Percentiles rank a stretch among this genome's conserved stretches.
These are phyloP conservation scores for Cucumis hystrix DNA, from an alignment of 306 rosid genomes.

Conservation along the genomic window DNA sequence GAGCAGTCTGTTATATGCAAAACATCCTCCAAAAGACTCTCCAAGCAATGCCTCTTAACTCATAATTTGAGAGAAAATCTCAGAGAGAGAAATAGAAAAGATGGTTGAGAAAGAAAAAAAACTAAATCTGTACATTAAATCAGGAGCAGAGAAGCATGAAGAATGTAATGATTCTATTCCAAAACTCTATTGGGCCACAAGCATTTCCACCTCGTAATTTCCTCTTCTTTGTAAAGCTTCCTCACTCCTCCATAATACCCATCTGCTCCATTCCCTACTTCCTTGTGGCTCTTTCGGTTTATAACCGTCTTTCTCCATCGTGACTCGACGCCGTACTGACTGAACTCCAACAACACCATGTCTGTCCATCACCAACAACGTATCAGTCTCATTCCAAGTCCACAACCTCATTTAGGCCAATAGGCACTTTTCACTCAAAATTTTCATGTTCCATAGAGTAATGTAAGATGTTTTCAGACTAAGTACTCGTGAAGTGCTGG, in stretches of 20 bases:
- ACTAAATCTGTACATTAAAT: neutral
- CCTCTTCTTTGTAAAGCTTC: conserved; percentile 49
- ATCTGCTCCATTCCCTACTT: conserved; percentile 70
- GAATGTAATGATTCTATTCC: conserved; percentile 14
- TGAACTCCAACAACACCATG: conserved; percentile 61
- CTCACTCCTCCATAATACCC: conserved; percentile 89
- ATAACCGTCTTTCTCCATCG: conserved; percentile 61
- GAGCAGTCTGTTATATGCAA: neutral
- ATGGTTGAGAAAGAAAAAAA: neutral
- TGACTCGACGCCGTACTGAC: conserved; percentile 57
- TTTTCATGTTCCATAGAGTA: neutral
- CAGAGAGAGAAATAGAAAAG: neutral
- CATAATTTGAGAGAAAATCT: neutral
- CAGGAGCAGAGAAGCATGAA: neutral
- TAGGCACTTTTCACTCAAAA: neutral
- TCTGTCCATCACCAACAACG: conserved; percentile 23
- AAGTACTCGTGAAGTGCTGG: neutral
- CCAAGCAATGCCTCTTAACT: neutral
- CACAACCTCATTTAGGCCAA: neutral
- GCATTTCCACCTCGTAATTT: conserved; percentile 58
- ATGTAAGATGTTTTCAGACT: neutral
- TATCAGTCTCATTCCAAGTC: neutral
- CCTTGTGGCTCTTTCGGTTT: conserved; percentile 51
- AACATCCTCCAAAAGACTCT: neutral
- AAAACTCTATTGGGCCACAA: conserved; percentile 48